Conservation (phyloP, 257 asterid species). For the Catharanthus roseus region DNA sequence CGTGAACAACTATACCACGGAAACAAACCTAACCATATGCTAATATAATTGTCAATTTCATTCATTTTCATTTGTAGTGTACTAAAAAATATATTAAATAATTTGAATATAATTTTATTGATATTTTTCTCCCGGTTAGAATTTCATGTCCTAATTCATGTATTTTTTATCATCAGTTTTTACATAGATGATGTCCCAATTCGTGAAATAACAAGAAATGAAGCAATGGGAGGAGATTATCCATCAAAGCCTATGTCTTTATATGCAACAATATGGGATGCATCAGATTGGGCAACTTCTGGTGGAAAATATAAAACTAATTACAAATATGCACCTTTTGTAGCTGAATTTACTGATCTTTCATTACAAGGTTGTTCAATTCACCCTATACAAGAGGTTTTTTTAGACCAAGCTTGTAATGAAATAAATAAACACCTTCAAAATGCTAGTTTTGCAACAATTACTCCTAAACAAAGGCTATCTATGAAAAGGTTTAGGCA, state of each 20-base stretch:
- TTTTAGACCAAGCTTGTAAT: conserved; percentile 26
- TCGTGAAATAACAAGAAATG: conserved; percentile 53
- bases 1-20: conserved; percentile 5
- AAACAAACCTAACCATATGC: conserved; percentile 6
- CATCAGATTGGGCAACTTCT: conserved; percentile 95
- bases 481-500: conserved; percentile 59
- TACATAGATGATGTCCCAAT: conserved; percentile 77
- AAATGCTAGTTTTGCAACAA: conserved; percentile 30
- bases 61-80: too few relatives aligned
- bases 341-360: conserved; percentile 72
- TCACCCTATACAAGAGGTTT: conserved; percentile 64
- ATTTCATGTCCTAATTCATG: too few relatives aligned
- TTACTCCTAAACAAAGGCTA: conserved; percentile 43
- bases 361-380: conserved; percentile 66
- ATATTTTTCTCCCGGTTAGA: background rate
- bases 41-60: too few relatives aligned
- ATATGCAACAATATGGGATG: conserved; percentile 96
- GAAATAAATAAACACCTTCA: conserved; percentile 29
- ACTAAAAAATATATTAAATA: too few relatives aligned
- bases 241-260: conserved; percentile 90
- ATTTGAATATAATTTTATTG: too few relatives aligned
- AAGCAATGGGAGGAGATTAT: conserved; percentile 77
- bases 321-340: conserved; percentile 86
- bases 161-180: conserved; percentile 40
- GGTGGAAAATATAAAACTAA: conserved; percentile 73